These are phyloP conservation scores for Pestalotiopsis sp. DNA, from an alignment of 2,329 filamentous ascomycete species.

Conservation along the genomic window DNA sequence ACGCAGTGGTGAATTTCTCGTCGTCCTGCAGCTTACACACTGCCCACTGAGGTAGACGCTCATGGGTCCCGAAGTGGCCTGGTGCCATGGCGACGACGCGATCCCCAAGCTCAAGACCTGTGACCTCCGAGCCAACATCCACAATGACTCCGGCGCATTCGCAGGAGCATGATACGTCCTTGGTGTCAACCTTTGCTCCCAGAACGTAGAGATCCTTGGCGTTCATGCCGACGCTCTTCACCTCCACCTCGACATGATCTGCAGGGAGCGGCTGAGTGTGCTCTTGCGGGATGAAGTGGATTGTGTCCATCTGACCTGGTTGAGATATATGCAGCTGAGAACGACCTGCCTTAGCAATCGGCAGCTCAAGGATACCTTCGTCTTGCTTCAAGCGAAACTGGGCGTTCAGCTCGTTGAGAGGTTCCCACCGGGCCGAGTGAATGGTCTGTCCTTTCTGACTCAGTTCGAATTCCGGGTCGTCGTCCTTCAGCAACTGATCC, in stretches of 20 bases:
- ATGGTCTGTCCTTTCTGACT: background rate
- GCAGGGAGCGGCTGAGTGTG: background rate
- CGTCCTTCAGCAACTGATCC: background rate
- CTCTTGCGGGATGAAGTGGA: background rate
- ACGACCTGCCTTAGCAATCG: too few species aligned
- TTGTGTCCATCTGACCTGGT: background rate
- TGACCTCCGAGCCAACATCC: conserved; percentile 9
- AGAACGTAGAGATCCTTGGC: background rate
- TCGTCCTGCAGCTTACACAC: background rate
- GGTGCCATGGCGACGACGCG: conserved; percentile 18
- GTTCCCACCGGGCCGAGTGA: too few species aligned
- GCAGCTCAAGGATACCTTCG: too few species aligned
- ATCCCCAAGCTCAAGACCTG: conserved; percentile 19
- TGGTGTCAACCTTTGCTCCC: too few species aligned
- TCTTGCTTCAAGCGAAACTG: too few species aligned
- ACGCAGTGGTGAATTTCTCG: conserved; percentile 16
- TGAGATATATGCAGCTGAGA: too few species aligned
- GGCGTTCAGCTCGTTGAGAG: too few species aligned
- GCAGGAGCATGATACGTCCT: background rate
- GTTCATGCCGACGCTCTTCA: background rate
- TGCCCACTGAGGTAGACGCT: background rate
- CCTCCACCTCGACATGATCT: background rate
- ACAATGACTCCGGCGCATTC: conserved; percentile 10
- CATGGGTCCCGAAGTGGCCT: conserved; percentile 21
- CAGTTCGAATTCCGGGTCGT: background rate